phyloP scores from a whole-genome alignment of 1,284 basidiomycete genomes.

The Papiliotrema terrestris region DNA sequence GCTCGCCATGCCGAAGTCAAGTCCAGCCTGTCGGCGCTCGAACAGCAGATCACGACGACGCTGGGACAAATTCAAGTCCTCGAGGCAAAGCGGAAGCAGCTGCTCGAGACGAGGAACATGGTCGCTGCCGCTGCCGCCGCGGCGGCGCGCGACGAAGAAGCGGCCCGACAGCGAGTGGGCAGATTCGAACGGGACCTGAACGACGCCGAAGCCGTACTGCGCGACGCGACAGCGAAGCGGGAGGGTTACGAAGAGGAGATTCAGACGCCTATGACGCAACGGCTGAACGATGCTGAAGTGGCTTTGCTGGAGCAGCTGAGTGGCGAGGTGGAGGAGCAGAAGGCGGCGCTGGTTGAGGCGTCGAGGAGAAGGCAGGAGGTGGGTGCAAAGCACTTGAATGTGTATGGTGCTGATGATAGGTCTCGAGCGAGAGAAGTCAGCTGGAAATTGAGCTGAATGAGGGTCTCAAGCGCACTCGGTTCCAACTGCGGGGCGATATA shows the following conservation, averaged over 20 bases:
- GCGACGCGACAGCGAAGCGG: constrained; percentile 48
- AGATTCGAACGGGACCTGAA: constrained; percentile 66
- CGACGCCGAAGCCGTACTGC: constrained; percentile 68
- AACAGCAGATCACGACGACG: constrained; percentile 80
- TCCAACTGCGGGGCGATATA: constrained; percentile 72
- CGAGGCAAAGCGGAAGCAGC: constrained; percentile 67
- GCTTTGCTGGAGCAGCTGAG: constrained; percentile 65
- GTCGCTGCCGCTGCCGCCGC: constrained; percentile 63
- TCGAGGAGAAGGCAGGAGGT: constrained; percentile 71
- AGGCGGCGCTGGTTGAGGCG: constrained; percentile 66
- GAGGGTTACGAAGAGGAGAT: constrained; percentile 70
- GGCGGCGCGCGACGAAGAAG: constrained; percentile 68
- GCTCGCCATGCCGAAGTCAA: constrained; percentile 70
- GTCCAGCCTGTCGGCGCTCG: constrained; percentile 62
- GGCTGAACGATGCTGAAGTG: constrained; percentile 71
- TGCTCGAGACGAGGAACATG: constrained; percentile 64
- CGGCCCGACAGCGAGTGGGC: constrained; percentile 60
- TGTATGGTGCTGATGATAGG: constrained; percentile 49
- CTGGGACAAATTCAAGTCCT: constrained; percentile 71
- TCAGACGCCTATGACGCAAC: constrained; percentile 67
- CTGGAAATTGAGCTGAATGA: constrained; percentile 94
- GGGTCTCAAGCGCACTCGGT: constrained; percentile 69
- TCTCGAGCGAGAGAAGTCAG: constrained; percentile 71
- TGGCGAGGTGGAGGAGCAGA: constrained; percentile 69
- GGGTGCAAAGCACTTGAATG: constrained; percentile 29